Base-by-base conservation (phyloP, 805 yeast genomes). In the Groenewaldozyma tartarivorans region DNA sequence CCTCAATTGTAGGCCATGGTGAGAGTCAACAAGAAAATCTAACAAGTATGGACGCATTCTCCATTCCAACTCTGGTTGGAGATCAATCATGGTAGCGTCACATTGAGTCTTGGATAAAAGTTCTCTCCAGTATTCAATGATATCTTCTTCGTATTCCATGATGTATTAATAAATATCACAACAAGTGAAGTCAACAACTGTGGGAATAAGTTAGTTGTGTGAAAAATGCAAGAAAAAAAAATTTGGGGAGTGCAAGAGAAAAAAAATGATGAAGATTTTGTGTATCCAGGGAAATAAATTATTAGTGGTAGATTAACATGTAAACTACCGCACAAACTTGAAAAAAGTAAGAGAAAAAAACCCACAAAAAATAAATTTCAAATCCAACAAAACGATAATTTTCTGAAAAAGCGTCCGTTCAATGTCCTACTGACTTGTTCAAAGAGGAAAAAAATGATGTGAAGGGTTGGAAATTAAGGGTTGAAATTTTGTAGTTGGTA, bases 61-160 rank as follows among this genome's bases (percentile, higher is more conserved):
- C 64, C 85, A 76, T 40, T 78, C 74, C 44, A 90, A 67, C 55
- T 87, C 94, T 7, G 96, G 96, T 62, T 90, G 98, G 49, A 83
- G 81, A 44, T 75, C 79, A 51, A 87, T 82, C 61, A 86, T 68
- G 56, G 72, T 60, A 45, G 77, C 54, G 57, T 74, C 69, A 11
- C 90, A 82, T 43, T 64, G 33, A 18, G 64, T 56, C 21, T 36
- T 46, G 33, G 41, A 50, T 44, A 61, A 64, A 52, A 65, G 43
- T 26, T 45, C 48, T 13, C 52, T 44, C 57, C 61, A 53, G 43
- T 66, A 66, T 24, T 47, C 50, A 15, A 58, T 48, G 27, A 65
- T 57, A 34, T 61, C 66, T 5, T 58, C 54, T 33, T 50, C 49
- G 54, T 66, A 66, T 45, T 66, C 70, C 20, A 17, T 27, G 11